Percentiles rank a stretch among this genome's conserved stretches.
Conservation (phyloP, 176 grass and related monocot genomes). For the Typha latifolia region DNA sequence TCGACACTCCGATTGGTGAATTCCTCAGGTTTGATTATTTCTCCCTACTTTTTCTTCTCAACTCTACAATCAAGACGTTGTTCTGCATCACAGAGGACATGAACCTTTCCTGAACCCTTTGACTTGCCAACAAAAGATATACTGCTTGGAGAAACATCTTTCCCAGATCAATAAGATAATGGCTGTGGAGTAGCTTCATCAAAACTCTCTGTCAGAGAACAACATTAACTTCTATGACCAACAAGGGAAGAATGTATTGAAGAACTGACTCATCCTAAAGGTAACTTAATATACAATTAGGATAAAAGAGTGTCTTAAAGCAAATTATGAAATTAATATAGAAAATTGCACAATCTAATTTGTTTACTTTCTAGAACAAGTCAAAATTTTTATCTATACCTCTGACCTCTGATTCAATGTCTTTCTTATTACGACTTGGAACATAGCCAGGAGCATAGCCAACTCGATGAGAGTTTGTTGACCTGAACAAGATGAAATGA, state of each 20-base stretch:
- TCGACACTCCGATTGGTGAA: too few species aligned
- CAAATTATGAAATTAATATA: background rate
- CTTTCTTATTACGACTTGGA: conserved; percentile 26
- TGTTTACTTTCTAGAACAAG: background rate
- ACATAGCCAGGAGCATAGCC: too few species aligned
- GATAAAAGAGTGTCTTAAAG: background rate
- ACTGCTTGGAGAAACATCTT: conserved; percentile 16
- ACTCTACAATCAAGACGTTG: too few species aligned
- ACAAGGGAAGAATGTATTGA: background rate
- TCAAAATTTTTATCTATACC: conserved; percentile 27
- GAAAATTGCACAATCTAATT: background rate
- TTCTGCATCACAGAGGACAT: conserved; percentile 19
- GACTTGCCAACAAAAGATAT: conserved; percentile 1
- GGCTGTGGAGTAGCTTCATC: conserved; percentile 27
- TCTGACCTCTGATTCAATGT: conserved; percentile 23
- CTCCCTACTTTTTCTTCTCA: too few species aligned
- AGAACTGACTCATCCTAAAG: too few species aligned
- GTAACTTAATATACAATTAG: background rate
- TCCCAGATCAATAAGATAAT: conserved; percentile 34
- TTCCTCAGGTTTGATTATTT: too few species aligned
- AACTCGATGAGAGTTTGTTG: conserved; percentile 63
- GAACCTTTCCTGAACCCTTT: conserved; percentile 17
- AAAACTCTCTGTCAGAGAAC: conserved; percentile 34
- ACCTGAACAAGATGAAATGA: conserved; percentile 32
- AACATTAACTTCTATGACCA: conserved; percentile 7